These are phyloP conservation scores for Pseudodiploospora longispora DNA, from an alignment of 2,329 filamentous ascomycete genomes.

Conservation along the genomic window DNA sequence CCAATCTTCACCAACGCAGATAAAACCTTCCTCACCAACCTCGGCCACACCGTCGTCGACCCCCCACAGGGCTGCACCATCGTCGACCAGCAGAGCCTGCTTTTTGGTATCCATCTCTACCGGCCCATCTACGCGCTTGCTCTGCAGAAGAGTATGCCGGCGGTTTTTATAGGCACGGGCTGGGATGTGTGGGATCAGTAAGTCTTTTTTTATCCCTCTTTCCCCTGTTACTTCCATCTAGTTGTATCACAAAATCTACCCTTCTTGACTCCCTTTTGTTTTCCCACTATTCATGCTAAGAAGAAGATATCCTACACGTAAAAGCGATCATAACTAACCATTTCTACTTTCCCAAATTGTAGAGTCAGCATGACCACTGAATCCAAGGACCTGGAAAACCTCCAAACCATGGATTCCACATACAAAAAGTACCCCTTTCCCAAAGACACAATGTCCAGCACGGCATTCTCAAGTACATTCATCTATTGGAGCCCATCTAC, in stretches of 20 bases:
- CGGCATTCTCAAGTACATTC: slow-evolving; percentile 13
- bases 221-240: no score
- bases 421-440: slow-evolving; percentile 13
- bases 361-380: slow-evolving; percentile 2
- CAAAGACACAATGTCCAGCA: slow-evolving; percentile 3
- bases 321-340: background rate
- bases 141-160: slow-evolving; percentile 38
- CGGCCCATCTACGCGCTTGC: slow-evolving; percentile 43
- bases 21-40: slow-evolving; percentile 41
- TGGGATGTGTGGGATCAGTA: slow-evolving; percentile 44
- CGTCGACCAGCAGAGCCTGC: slow-evolving; percentile 40
- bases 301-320: background rate
- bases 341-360: no score
- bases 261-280: background rate
- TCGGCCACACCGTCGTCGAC: slow-evolving; percentile 45
- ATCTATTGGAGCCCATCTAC: slow-evolving; percentile 12
- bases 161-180: slow-evolving; percentile 49
- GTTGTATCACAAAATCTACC: no score
- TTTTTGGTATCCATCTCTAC: slow-evolving; percentile 58
- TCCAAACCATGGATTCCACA: slow-evolving; percentile 10
- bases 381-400: slow-evolving; percentile 1
- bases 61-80: slow-evolving; percentile 44
- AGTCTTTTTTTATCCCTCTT: slow-evolving; percentile 13
- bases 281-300: background rate
- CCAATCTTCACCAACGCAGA: slow-evolving; percentile 43